Percentiles rank a stretch among this genome's conserved stretches.
phyloP scores from a whole-genome alignment of 495 filamentous ascomycete genomes.

The Aspergillus heteromorphus region DNA sequence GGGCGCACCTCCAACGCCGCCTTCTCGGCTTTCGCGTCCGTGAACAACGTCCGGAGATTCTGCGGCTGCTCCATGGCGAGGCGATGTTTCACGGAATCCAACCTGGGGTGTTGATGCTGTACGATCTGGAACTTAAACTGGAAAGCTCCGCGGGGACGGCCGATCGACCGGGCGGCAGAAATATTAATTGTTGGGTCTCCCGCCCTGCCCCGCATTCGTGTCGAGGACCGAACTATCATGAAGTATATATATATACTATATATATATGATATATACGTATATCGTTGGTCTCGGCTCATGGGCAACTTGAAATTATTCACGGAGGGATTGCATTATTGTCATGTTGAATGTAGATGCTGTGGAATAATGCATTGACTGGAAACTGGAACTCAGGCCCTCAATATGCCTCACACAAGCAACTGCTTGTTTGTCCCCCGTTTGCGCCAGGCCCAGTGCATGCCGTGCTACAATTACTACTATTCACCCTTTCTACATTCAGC shows the following conservation, averaged over 20 bases:
- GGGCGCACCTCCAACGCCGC: constrained; percentile 41
- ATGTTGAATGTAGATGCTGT: no score
- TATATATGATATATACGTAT: no score
- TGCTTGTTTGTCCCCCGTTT: not conserved
- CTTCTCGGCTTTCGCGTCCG: constrained; percentile 51
- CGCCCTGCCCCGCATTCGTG: not conserved
- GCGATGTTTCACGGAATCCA: constrained; percentile 1
- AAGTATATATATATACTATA: no score
- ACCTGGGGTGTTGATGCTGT: not conserved
- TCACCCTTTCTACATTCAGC: not conserved
- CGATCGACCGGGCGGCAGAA: constrained; percentile 4
- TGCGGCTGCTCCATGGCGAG: constrained; percentile 51
- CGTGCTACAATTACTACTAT: no score
- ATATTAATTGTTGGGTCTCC: constrained; percentile 11
- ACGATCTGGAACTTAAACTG: not conserved
- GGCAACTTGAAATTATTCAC: no score
- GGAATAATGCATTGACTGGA: no score
- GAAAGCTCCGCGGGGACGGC: constrained; percentile 11
- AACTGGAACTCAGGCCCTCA: no score
- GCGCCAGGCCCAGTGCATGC: no score
- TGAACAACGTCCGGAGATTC: constrained; percentile 55
- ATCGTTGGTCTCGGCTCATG: no score
- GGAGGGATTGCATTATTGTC: no score
- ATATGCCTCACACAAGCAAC: no score
- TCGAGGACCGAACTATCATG: not conserved